Evolutionary conservation across 169 alveolate species (phyloP).

Genomic region (Cyclospora cayetanensis): DNA sequence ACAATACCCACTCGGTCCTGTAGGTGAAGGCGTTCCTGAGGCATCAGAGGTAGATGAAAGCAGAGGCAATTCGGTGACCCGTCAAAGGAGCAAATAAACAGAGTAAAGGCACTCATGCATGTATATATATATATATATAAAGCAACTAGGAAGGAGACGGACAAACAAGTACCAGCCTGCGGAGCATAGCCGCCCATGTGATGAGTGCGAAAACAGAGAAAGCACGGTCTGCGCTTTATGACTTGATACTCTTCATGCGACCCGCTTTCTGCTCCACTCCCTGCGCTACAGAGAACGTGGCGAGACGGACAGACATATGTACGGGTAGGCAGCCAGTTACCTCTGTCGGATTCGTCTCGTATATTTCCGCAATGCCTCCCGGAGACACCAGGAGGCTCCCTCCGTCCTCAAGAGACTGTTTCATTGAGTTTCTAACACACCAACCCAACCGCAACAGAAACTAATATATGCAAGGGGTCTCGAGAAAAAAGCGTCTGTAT

Average conservation of each 20-base stretch:
- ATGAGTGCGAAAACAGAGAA: too few relatives aligned
- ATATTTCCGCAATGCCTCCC: slow-evolving; percentile 71
- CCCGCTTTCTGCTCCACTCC: too few relatives aligned
- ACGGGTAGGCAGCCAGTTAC: too few relatives aligned
- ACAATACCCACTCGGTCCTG: slow-evolving; percentile 67
- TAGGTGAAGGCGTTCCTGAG: slow-evolving; percentile 68
- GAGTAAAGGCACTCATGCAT: neutral
- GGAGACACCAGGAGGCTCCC: slow-evolving; percentile 60
- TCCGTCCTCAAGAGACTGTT: slow-evolving; percentile 7
- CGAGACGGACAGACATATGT: too few relatives aligned
- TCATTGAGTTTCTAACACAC: slow-evolving; percentile 7
- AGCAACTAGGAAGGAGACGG: neutral
- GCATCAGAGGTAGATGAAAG: neutral
- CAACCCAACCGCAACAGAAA: neutral
- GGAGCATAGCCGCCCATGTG: too few relatives aligned
- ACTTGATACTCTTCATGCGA: too few relatives aligned
- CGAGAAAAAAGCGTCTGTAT: too few relatives aligned
- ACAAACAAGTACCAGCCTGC: neutral
- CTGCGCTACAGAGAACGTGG: too few relatives aligned
- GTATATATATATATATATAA: too few relatives aligned
- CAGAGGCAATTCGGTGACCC: neutral
- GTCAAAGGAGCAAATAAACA: neutral
- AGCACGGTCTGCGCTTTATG: too few relatives aligned
- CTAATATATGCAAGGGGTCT: too few relatives aligned
- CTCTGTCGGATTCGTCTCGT: slow-evolving; percentile 28